A percentile compares a stretch with the other conserved stretches of the same genome.
These are phyloP conservation scores for Podila horticola DNA, from an alignment of 192 early-diverging fungal genomes.

Conservation along the genomic window DNA sequence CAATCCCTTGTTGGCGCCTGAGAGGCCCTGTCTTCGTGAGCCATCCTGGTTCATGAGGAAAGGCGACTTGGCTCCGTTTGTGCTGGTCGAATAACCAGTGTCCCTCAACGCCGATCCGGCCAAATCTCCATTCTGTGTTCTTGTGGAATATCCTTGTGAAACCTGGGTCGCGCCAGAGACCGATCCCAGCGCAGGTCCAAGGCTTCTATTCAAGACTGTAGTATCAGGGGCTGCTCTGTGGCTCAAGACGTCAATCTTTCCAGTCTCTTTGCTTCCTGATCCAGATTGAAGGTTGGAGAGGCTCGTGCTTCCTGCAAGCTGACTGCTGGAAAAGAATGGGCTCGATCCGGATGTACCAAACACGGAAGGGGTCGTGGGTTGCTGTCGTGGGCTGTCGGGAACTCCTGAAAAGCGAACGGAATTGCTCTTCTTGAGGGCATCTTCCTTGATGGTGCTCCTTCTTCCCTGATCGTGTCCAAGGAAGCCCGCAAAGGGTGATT, in stretches of 20 bases:
- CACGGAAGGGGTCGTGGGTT: constrained; percentile 11
- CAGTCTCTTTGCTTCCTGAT: constrained; percentile 16
- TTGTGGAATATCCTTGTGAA: constrained; percentile 18
- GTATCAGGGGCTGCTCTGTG: constrained; percentile 16
- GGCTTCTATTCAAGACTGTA: constrained; percentile 22
- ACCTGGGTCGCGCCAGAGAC: constrained; percentile 21
- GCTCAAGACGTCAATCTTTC: constrained; percentile 29
- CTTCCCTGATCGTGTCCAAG: not conserved
- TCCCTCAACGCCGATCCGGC: constrained; percentile 4
- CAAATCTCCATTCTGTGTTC: constrained; percentile 5
- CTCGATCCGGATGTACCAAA: constrained; percentile 12
- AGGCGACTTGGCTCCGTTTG: constrained; percentile 2
- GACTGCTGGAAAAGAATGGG: not conserved
- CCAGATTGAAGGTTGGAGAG: constrained; percentile 16
- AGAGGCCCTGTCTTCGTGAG: not conserved
- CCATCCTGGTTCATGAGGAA: constrained; percentile 20
- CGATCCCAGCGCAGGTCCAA: constrained; percentile 45
- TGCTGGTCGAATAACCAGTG: not conserved
- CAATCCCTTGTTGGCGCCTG: not conserved
- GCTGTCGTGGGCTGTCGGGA: constrained; percentile 19
- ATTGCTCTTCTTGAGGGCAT: constrained; percentile 9
- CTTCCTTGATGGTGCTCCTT: constrained; percentile 8
- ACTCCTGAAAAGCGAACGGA: constrained; percentile 34
- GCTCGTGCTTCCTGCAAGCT: constrained; percentile 7
- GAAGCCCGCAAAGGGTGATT: not conserved